These are phyloP conservation scores for Solanum aculeatissimum DNA, from an alignment of 305 asterid genomes.

Conservation along the genomic window DNA sequence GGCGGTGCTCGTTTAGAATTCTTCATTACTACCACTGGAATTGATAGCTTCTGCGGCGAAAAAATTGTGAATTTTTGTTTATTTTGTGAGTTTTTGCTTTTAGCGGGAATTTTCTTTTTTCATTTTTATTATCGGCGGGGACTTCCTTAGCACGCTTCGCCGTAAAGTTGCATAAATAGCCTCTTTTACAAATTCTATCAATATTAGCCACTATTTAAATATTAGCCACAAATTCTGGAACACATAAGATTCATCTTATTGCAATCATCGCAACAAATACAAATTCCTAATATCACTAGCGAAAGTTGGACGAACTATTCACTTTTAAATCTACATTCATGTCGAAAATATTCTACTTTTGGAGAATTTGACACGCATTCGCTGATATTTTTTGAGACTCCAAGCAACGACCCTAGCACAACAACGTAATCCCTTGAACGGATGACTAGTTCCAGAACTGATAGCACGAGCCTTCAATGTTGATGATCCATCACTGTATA, in stretches of 20 bases:
- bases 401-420: background rate
- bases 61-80: background rate
- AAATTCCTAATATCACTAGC: background rate
- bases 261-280: background rate
- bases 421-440: background rate
- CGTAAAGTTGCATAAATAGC: background rate
- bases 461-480: background rate
- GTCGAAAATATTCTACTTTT: background rate
- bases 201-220: background rate
- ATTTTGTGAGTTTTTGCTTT: background rate
- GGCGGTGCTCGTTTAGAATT: background rate
- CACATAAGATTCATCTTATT: background rate
- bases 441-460: background rate
- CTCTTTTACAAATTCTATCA: background rate
- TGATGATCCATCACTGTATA: background rate
- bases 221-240: background rate
- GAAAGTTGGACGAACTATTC: background rate
- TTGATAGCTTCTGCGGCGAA: background rate
- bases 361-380: background rate
- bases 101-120: background rate
- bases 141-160: background rate
- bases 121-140: background rate
- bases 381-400: background rate
- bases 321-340: background rate
- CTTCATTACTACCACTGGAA: constrained; percentile 4